Evolutionary conservation across 306 rosid genomes (phyloP).

Genomic region (Amphicarpaea edgeworthii): DNA sequence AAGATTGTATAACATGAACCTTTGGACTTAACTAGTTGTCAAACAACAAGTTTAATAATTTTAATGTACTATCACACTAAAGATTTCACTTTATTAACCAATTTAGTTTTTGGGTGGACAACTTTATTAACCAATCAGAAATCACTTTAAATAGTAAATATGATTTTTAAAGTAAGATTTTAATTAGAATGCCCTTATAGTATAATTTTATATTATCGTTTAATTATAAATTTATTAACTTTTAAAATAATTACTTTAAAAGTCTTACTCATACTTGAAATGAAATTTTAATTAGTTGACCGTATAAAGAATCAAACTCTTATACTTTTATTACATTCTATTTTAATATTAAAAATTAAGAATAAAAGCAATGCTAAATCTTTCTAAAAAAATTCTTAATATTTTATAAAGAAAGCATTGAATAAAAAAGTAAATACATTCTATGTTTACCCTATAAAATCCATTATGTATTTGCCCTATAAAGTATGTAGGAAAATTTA

Average conservation of each 20-base stretch:
- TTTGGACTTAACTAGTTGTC: slow-evolving; percentile 7
- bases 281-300: neutral
- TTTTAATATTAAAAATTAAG: neutral
- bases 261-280: neutral
- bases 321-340: neutral
- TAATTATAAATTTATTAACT: neutral
- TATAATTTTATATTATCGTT: too few species aligned
- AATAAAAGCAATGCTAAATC: neutral
- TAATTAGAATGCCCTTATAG: neutral
- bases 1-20: slow-evolving; percentile 4
- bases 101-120: too few species aligned
- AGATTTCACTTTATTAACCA: too few species aligned
- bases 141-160: neutral
- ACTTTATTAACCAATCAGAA: neutral
- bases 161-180: neutral
- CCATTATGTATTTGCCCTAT: too few species aligned
- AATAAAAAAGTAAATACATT: too few species aligned
- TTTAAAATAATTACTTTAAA: neutral
- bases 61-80: neutral
- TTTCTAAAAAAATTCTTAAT: too few species aligned
- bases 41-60: too few species aligned
- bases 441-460: neutral
- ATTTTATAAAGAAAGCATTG: too few species aligned
- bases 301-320: neutral
- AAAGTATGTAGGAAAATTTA: neutral